phyloP scores from a whole-genome alignment of 129 eudicot species.

The Arctium minus region DNA sequence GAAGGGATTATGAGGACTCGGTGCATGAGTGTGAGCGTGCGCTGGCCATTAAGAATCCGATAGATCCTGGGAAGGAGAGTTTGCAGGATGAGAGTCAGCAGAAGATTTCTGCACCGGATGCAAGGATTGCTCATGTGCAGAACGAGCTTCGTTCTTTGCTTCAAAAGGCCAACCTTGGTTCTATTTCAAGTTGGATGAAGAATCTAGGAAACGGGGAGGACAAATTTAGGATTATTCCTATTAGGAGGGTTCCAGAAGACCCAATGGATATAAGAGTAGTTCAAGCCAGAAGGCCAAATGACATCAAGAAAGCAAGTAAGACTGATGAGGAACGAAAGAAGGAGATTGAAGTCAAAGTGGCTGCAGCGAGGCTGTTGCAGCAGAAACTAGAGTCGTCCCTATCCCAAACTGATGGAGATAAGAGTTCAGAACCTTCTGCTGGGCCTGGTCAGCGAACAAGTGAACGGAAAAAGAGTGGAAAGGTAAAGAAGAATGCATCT shows the following conservation, averaged over 20 bases:
- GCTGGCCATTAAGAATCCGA: slow-evolving; percentile 64
- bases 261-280: slow-evolving; percentile 78
- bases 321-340: slow-evolving; percentile 80
- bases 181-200: slow-evolving; percentile 77
- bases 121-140: slow-evolving; percentile 53
- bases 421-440: slow-evolving; percentile 47
- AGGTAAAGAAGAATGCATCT: slow-evolving; percentile 48
- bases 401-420: slow-evolving; percentile 39
- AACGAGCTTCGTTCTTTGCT: slow-evolving; percentile 54
- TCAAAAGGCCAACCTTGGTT: slow-evolving; percentile 76
- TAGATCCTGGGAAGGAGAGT: slow-evolving; percentile 77
- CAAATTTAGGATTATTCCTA: slow-evolving; percentile 70
- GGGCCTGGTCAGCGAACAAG: slow-evolving; percentile 46
- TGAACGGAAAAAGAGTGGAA: slow-evolving; percentile 65
- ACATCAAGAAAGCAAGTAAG: slow-evolving; percentile 87
- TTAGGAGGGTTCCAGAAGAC: slow-evolving; percentile 72
- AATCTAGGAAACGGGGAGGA: slow-evolving; percentile 79
- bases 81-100: slow-evolving; percentile 66
- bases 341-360: slow-evolving; percentile 94
- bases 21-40: slow-evolving; percentile 86
- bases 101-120: slow-evolving; percentile 45
- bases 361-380: slow-evolving; percentile 88
- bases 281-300: slow-evolving; percentile 79
- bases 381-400: slow-evolving; percentile 48
- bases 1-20: slow-evolving; percentile 77